These are phyloP conservation scores for Mycena indigotica DNA, from an alignment of 768 basidiomycete genomes.

Conservation along the genomic window DNA sequence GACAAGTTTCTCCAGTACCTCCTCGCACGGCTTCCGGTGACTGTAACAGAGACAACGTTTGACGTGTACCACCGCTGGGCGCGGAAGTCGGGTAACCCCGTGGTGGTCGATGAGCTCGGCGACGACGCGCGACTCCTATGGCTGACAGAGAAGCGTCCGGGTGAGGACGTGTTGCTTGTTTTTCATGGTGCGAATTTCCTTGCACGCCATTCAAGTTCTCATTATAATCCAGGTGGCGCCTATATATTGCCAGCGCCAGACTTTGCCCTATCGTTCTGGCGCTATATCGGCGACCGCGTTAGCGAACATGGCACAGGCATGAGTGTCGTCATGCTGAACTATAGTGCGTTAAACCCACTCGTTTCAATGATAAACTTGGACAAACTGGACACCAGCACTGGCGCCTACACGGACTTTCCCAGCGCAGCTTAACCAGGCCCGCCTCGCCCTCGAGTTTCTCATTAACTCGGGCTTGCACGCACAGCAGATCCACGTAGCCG, in stretches of 20 bases:
- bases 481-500: conserved; percentile 34
- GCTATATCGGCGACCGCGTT: conserved; percentile 21
- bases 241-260: conserved; percentile 25
- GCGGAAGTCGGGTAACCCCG: neutral
- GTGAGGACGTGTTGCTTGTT: conserved; percentile 35
- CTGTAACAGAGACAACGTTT: neutral
- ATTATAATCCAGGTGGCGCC: conserved; percentile 29
- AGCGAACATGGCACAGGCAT: conserved; percentile 7
- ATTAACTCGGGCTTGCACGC: conserved; percentile 35
- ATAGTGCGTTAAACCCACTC: neutral
- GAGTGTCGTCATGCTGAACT: conserved; percentile 1
- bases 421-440: conserved; percentile 34
- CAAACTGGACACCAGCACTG: conserved; percentile 26
- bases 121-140: conserved; percentile 34
- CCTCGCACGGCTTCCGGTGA: neutral
- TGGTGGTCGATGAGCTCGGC: neutral
- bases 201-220: neutral
- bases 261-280: conserved; percentile 30
- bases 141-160: conserved; percentile 32
- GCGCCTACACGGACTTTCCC: conserved; percentile 39
- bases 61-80: neutral
- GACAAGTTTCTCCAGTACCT: neutral
- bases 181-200: conserved; percentile 30
- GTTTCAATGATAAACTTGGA: neutral
- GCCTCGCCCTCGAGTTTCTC: conserved; percentile 32